Percentiles rank a stretch among this genome's conserved stretches.
Conservation (phyloP, 2,329 filamentous ascomycete species). For the Apiospora aurea region DNA sequence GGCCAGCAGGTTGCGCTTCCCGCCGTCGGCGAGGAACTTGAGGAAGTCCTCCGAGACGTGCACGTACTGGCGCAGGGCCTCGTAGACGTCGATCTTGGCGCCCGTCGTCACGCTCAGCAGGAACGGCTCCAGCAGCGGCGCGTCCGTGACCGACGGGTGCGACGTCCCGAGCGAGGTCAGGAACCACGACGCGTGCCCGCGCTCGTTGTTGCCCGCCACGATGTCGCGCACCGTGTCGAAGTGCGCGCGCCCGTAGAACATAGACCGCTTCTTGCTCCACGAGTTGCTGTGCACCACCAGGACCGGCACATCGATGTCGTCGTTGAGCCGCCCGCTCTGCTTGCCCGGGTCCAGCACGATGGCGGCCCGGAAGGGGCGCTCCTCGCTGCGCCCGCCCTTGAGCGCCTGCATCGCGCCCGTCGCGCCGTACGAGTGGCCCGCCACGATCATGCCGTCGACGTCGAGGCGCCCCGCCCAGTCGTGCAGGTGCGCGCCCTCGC, state of each 20-base stretch:
- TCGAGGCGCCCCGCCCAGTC: slow-evolving; percentile 63
- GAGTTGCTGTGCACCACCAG: slow-evolving; percentile 70
- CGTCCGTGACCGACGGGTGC: slow-evolving; percentile 72
- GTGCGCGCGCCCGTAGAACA: slow-evolving; percentile 70
- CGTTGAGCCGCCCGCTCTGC: slow-evolving; percentile 66
- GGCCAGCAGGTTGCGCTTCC: slow-evolving; percentile 55
- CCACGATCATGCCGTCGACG: slow-evolving; percentile 61
- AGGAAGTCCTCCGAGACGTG: slow-evolving; percentile 65
- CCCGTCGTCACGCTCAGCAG: slow-evolving; percentile 68
- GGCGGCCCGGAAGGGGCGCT: slow-evolving; percentile 59
- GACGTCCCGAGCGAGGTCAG: slow-evolving; percentile 61
- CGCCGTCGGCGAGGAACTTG: slow-evolving; percentile 50
- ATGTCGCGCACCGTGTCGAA: slow-evolving; percentile 68
- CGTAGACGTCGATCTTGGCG: slow-evolving; percentile 61
- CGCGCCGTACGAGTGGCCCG: slow-evolving; percentile 71
- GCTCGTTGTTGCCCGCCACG: slow-evolving; percentile 52
- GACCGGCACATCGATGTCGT: slow-evolving; percentile 63
- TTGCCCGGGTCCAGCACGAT: slow-evolving; percentile 74
- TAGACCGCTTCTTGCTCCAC: slow-evolving; percentile 63
- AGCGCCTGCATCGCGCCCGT: slow-evolving; percentile 68
- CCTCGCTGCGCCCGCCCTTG: slow-evolving; percentile 52
- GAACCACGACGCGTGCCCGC: slow-evolving; percentile 59
- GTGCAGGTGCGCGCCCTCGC: slow-evolving; percentile 54
- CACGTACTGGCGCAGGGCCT: slow-evolving; percentile 67
- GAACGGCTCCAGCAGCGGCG: slow-evolving; percentile 67